A percentile compares a stretch with the other conserved stretches of the same genome.
Conservation (phyloP, 2,329 filamentous ascomycete species). For the Eutypella sp. region DNA sequence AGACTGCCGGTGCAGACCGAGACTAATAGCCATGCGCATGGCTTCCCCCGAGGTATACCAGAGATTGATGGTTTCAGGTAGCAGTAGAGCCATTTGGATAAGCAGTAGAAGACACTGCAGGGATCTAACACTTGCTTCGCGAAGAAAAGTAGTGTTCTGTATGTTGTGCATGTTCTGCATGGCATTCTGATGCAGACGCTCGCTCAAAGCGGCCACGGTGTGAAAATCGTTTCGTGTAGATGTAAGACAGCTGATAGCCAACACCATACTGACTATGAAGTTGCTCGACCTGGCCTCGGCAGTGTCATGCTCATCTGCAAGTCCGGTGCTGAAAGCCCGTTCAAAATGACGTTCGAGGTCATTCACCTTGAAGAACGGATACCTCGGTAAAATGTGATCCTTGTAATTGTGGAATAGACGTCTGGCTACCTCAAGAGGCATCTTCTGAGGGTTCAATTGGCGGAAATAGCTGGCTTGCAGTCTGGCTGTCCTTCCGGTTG, state of each 20-base stretch:
- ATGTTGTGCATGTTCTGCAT: not conserved
- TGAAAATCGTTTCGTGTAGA: not conserved
- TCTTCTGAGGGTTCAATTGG: not conserved
- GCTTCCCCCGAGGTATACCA: conserved; percentile 2
- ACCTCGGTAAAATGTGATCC: not conserved
- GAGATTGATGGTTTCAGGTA: conserved; percentile 1
- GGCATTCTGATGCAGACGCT: conserved; percentile 1
- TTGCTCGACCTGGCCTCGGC: not conserved
- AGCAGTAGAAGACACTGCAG: conserved; percentile 1
- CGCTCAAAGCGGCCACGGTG: conserved; percentile 1
- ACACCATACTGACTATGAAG: conserved; percentile 1
- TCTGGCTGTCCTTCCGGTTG: not conserved
- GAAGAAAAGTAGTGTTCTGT: not conserved
- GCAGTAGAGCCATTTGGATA: conserved; percentile 1
- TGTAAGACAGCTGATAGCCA: conserved; percentile 2
- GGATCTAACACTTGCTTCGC: not conserved
- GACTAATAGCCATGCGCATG: conserved; percentile 1
- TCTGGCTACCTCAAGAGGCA: not conserved
- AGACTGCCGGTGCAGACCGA: conserved; percentile 1
- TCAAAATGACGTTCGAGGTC: not conserved
- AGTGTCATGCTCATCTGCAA: not conserved
- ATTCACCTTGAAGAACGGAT: not conserved
- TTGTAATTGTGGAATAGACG: conserved; percentile 1
- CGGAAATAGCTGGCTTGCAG: not conserved
- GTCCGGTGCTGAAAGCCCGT: not conserved